Evolutionary conservation across 768 basidiomycete genomes (phyloP), one percentile per base, ranked within the genome.

Genomic region (Rubroboletus satanas): DNA sequence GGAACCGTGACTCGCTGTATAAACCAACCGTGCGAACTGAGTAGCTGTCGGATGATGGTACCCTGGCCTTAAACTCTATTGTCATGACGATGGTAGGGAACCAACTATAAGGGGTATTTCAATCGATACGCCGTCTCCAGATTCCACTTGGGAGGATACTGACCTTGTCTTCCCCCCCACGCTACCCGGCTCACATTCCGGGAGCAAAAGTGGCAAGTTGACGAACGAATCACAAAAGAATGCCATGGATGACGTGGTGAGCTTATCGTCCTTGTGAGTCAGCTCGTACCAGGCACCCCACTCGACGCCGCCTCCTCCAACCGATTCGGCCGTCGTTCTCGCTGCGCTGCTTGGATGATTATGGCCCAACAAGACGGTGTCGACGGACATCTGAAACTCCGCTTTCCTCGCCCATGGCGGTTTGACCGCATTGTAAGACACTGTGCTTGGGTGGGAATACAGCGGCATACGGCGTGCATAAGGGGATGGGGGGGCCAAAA

Each of bases 381-480:
- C 85, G 2, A 67, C 57, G 5, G 79, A 73, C 60, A 73, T 66
- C 17, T 65, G 63, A 23, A 78, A 54, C 26, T 73, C 66, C 18
- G 64, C 52, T 5, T 66, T 58, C 63, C 76, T 80, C 11, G 56
- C 63, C 75, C 75, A 80, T 1, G 60, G 56, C 0, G 58, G 56
- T 23, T 56, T 57, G 49, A 70, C 52, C 5, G 66, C 61, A 28
- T 64, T 59, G 4, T 48, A 52, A 5, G 63, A 56, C 0, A 74
- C 74, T 7, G 56, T 63, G 32, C 81, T 76, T 3, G 85, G 84
- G 61, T 85, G 83, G 0, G 67, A 65, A 60, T 80, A 67, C 8
- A 87, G 65, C 5, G 85, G 85, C 31, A 82, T 62, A n/a, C 82
- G 79, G 2, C 82, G 78, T 0, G 84, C 81, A 60, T 83, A 85